Base-by-base conservation (phyloP, 108 stramenopile species). In the Cylindrotheca fusiformis region DNA sequence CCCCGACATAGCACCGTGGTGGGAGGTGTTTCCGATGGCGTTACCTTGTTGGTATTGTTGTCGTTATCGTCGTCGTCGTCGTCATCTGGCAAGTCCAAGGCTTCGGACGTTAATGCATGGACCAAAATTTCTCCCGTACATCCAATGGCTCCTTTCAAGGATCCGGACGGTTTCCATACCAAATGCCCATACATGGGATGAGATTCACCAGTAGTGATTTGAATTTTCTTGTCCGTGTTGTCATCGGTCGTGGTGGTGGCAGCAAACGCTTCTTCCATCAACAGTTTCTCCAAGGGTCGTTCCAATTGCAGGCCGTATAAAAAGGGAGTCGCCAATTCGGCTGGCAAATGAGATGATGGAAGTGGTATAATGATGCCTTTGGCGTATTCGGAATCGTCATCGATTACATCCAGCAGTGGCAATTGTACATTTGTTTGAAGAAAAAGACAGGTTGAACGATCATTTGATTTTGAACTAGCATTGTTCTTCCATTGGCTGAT, bases 61-160 rank as follows among this genome's bases (percentile, higher is more conserved):
- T 65, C 27, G 4, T 68, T 72, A 25, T 69, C 58, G 36, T 60
- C 63, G 4, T 75, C 65, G 22, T 52, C 31, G 10, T 47, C 44
- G 1, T 57, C 61, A 26, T 46, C 44, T 30, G 20, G 45, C 21
- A 19, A 0, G 21, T 67, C 19, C 1, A 71, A 25, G 3, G 57
- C 24, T 36, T 71, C 46, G 0, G 17, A 2, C 6, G 61, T 63
- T 21, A 61, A 61, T 4, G 69, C 75, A 21, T 65, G 68, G 33
- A 88, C 70, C 32, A 91, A 58, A 53, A 91, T 76, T 52, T 91
- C 81, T 24, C 71, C 76, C 0, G 80, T 77, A 59, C 91, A 93
- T 22, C 91, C 91, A 73, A 93, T 82, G 8, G 85, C 83, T 14
- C 91, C 91, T 21, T 83, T 71, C 51, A 85, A 68, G 18, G 61